These are phyloP conservation scores for Emericellopsis cladophorae DNA, from an alignment of 2,329 filamentous ascomycete species.

Conservation along the genomic window DNA sequence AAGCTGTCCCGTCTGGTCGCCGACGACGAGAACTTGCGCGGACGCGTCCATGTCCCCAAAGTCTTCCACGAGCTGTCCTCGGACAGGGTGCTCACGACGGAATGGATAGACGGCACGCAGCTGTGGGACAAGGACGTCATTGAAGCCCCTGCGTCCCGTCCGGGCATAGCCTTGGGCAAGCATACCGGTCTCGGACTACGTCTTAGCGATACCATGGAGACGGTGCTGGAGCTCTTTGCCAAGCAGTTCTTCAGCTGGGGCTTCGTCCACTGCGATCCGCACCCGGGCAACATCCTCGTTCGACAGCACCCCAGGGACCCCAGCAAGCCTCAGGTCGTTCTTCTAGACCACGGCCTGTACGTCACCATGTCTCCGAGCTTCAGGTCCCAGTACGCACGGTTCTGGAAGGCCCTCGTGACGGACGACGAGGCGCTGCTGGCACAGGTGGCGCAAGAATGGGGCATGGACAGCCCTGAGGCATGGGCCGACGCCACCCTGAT, in stretches of 20 bases:
- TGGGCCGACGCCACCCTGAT: conserved; percentile 86
- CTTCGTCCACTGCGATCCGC: conserved; percentile 88
- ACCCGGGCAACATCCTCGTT: conserved; percentile 95
- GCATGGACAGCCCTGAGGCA: conserved; percentile 76
- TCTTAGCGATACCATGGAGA: conserved; percentile 82
- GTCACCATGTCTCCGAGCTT: conserved; percentile 79
- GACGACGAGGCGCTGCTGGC: conserved; percentile 78
- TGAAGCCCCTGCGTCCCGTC: conserved; percentile 56
- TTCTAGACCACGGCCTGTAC: conserved; percentile 96
- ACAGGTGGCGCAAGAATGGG: conserved; percentile 68
- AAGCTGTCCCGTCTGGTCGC: conserved; percentile 69
- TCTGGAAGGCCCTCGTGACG: conserved; percentile 90
- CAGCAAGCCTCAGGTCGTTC: conserved; percentile 77
- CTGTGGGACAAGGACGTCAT: conserved; percentile 86
- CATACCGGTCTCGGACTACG: conserved; percentile 66
- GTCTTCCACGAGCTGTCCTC: conserved; percentile 76
- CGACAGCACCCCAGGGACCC: conserved; percentile 55
- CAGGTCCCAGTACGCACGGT: conserved; percentile 73
- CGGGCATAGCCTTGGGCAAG: conserved; percentile 70
- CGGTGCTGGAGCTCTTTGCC: conserved; percentile 92
- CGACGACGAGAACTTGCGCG: conserved; percentile 61
- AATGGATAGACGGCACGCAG: conserved; percentile 93
- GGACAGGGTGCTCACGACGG: conserved; percentile 77
- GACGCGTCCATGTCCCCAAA: conserved; percentile 76
- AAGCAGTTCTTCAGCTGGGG: conserved; percentile 98